Evolutionary conservation across 177 flowering plant species (phyloP).

Genomic region (Telopea speciosissima): DNA sequence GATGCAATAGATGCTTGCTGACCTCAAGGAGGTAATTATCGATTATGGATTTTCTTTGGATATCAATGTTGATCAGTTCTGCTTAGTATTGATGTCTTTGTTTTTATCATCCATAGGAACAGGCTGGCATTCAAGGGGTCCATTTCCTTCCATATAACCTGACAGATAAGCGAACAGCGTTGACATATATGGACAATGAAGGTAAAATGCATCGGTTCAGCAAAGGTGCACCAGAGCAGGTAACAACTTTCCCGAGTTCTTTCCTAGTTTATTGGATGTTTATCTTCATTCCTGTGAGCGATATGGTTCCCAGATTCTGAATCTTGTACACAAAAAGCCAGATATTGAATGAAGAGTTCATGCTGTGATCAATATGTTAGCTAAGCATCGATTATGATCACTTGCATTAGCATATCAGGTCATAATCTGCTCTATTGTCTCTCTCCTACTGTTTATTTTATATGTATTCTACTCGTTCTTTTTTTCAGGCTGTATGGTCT

Average conservation of each 20-base stretch:
- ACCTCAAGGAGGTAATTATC: slow-evolving; percentile 85
- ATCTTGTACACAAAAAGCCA: slow-evolving; percentile 71
- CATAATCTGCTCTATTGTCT: slow-evolving; percentile 1
- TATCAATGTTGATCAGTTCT: not conserved
- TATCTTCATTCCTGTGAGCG: slow-evolving; percentile 9
- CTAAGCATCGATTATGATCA: slow-evolving; percentile 76
- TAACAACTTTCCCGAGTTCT: not conserved
- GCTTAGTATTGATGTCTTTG: not conserved
- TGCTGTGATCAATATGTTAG: slow-evolving; percentile 79
- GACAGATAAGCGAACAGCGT: slow-evolving; percentile 80
- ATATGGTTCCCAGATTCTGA: slow-evolving; percentile 44
- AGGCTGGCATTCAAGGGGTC: slow-evolving; percentile 72
- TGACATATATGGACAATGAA: slow-evolving; percentile 61
- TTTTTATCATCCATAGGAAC: slow-evolving; percentile 41
- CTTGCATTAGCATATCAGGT: slow-evolving; percentile 87
- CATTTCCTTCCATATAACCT: slow-evolving; percentile 94
- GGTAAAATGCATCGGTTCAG: slow-evolving; percentile 44
- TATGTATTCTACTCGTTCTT: not conserved
- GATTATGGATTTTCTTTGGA: not conserved
- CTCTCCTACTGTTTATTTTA: not conserved
- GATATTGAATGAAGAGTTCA: slow-evolving; percentile 76
- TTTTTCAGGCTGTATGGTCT: not conserved
- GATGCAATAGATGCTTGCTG: slow-evolving; percentile 80
- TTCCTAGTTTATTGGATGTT: not conserved
- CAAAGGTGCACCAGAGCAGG: slow-evolving; percentile 53